phyloP scores from a whole-genome alignment of 306 rosid genomes.

The Abrus pulchellus region DNA sequence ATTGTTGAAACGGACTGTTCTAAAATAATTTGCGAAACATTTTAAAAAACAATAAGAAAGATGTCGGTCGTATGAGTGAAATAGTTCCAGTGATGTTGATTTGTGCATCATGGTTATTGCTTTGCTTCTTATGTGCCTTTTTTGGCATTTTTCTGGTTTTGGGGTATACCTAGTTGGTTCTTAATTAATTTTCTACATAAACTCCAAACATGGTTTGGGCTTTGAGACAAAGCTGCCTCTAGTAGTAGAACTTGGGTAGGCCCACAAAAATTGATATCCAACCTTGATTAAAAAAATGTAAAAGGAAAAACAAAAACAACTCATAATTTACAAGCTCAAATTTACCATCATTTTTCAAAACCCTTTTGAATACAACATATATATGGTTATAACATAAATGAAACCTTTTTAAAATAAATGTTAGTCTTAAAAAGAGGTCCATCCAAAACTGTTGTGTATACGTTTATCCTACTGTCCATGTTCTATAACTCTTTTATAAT shows the following conservation, averaged over 20 bases:
- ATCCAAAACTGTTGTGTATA: neutral
- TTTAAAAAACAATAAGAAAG: neutral
- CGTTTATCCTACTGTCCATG: neutral
- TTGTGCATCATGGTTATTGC: constrained; percentile 27
- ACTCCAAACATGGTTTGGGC: constrained; percentile 40
- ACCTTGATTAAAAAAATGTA: neutral
- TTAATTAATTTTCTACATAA: neutral
- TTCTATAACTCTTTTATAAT: neutral
- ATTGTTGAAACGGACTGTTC: constrained; percentile 14
- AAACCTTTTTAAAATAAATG: neutral
- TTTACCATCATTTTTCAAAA: neutral
- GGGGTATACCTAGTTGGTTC: neutral
- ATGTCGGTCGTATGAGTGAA: constrained; percentile 44
- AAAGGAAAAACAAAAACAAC: neutral
- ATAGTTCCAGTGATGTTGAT: constrained; percentile 40
- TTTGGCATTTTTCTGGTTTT: neutral
- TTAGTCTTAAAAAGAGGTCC: neutral
- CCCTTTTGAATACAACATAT: neutral
- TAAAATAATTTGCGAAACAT: neutral
- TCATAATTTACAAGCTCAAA: neutral
- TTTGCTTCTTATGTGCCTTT: constrained; percentile 2
- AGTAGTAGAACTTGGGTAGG: constrained; percentile 8
- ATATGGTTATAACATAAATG: neutral
- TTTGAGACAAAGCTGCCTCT: constrained; percentile 18
- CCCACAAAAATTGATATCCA: constrained; percentile 42